Conservation (phyloP, 2,329 filamentous ascomycete genomes). For the Sclerotinia minor region DNA sequence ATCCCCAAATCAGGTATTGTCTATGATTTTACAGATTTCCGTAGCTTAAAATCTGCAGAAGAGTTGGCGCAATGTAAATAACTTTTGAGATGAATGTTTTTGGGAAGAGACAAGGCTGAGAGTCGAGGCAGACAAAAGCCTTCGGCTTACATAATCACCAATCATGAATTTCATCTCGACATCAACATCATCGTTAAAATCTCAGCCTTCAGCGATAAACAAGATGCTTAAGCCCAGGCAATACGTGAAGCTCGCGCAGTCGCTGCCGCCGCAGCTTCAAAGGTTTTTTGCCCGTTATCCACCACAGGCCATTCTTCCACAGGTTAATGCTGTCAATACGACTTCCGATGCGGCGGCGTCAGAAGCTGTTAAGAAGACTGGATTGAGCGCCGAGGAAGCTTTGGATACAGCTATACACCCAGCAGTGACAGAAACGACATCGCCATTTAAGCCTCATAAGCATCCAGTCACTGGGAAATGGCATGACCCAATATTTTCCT, state of each 20-base stretch:
- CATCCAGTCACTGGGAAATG: constrained; percentile 78
- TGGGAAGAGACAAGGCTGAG: constrained; percentile 20
- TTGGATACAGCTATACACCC: constrained; percentile 39
- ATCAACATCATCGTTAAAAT: constrained; percentile 25
- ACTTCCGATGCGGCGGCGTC: constrained; percentile 46
- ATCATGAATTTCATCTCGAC: constrained; percentile 21
- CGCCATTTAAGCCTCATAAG: constrained; percentile 76
- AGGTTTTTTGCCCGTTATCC: constrained; percentile 91
- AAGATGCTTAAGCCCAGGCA: constrained; percentile 33
- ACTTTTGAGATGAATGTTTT: neutral
- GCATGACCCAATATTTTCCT: constrained; percentile 79
- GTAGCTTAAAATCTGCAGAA: neutral
- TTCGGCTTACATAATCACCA: constrained; percentile 21
- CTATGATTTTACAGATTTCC: neutral
- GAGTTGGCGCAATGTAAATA: constrained; percentile 17
- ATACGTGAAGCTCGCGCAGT: constrained; percentile 59
- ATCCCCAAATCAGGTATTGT: neutral
- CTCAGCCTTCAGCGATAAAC: constrained; percentile 19
- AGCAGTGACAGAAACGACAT: constrained; percentile 48
- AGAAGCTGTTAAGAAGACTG: constrained; percentile 42
- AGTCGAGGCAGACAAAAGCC: constrained; percentile 19
- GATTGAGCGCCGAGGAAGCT: constrained; percentile 37
- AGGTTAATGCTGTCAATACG: constrained; percentile 38
- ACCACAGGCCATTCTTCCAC: constrained; percentile 60
- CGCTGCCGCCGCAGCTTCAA: constrained; percentile 74